Evolutionary conservation across 2,329 filamentous ascomycete genomes (phyloP).

Genomic region (Ophiocordyceps unilateralis): DNA sequence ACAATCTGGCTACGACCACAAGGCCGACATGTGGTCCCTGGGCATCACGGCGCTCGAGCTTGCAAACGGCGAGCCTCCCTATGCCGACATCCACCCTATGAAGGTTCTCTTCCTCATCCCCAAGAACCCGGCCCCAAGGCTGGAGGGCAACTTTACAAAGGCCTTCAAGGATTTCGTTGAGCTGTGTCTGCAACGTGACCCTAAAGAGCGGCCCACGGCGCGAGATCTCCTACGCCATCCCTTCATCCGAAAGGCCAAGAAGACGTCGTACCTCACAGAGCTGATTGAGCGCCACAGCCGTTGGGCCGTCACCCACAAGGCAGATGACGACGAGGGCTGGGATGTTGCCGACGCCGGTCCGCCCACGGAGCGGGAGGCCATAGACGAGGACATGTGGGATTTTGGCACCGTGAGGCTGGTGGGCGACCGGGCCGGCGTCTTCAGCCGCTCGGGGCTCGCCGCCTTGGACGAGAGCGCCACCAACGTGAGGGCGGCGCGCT

Average conservation of each 20-base stretch:
- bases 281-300: conserved; percentile 80
- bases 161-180: conserved; percentile 91
- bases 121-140: conserved; percentile 65
- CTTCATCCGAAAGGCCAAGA: conserved; percentile 76
- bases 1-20: conserved; percentile 68
- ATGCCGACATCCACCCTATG: conserved; percentile 78
- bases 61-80: conserved; percentile 70
- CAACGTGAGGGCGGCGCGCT: conserved; percentile 50
- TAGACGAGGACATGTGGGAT: conserved; percentile 87
- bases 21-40: conserved; percentile 85
- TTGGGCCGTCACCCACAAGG: conserved; percentile 70
- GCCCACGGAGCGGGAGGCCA: conserved; percentile 33
- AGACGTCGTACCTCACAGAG: conserved; percentile 87
- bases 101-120: conserved; percentile 86
- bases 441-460: conserved; percentile 40
- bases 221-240: conserved; percentile 76
- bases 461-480: conserved; percentile 67
- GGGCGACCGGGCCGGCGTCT: conserved; percentile 42
- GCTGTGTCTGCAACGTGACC: conserved; percentile 81
- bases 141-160: conserved; percentile 74
- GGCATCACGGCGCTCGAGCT: conserved; percentile 87
- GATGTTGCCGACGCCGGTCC: conserved; percentile 39
- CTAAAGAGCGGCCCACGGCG: conserved; percentile 66
- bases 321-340: conserved; percentile 43
- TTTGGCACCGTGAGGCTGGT: conserved; percentile 86